Percentiles rank a stretch among this genome's conserved stretches.
Evolutionary conservation across 2,329 filamentous ascomycete genomes (phyloP).

Genomic region (Raffaelea deltoideospora): DNA sequence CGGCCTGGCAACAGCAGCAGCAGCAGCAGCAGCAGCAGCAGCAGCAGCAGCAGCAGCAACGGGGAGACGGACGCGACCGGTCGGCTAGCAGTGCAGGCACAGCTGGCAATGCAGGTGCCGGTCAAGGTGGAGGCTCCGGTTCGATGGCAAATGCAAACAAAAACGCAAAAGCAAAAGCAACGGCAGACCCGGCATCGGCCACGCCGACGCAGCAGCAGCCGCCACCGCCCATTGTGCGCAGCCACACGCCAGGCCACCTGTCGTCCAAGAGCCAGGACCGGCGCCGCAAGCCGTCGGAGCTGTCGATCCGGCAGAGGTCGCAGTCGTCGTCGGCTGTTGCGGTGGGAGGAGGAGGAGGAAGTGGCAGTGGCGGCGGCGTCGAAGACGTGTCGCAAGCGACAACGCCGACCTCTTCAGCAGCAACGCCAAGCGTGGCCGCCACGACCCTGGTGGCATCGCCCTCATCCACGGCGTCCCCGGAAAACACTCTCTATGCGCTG

Average conservation of each 20-base stretch:
- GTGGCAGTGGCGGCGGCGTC: too few species aligned
- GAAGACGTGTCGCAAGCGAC: too few species aligned
- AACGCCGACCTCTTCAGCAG: too few species aligned
- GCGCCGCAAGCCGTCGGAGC: constrained; percentile 34
- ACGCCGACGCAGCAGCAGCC: constrained; percentile 19
- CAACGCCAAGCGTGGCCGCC: too few species aligned
- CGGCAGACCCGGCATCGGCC: neutral
- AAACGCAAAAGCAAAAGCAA: too few species aligned
- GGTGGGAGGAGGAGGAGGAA: too few species aligned
- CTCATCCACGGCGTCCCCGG: constrained; percentile 10
- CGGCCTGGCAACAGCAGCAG: constrained; percentile 10
- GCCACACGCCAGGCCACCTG: constrained; percentile 47
- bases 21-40: too few species aligned
- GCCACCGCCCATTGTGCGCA: constrained; percentile 29
- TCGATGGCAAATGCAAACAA: too few species aligned
- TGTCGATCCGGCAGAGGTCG: constrained; percentile 37
- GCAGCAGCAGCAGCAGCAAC: constrained; percentile 10
- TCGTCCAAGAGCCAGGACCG: constrained; percentile 40
- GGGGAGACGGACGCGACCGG: constrained; percentile 5
- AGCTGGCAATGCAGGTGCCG: constrained; percentile 5
- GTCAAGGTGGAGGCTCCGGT: too few species aligned
- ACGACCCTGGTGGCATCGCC: constrained; percentile 13
- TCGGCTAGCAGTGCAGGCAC: constrained; percentile 13
- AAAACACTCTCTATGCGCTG: constrained; percentile 3
- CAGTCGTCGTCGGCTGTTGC: constrained; percentile 26